Percentiles rank a stretch among this genome's conserved stretches.
phyloP scores from a whole-genome alignment of 306 rosid genomes.

The Mucuna pruriens region DNA sequence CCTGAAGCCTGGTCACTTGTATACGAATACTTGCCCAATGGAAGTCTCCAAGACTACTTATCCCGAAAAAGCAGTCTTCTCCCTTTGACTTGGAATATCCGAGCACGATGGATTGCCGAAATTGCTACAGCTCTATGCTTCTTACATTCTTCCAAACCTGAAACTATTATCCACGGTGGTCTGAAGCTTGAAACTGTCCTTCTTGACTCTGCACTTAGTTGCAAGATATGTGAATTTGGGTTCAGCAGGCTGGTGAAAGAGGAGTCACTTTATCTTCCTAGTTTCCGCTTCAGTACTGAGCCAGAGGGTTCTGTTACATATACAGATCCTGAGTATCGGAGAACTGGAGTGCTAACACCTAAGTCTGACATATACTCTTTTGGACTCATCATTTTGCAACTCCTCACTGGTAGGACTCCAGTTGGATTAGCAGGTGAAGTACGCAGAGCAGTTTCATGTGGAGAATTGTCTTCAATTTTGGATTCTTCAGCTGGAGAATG shows the following conservation, averaged over 20 bases:
- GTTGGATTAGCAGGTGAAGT: constrained; percentile 63
- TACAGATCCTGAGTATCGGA: constrained; percentile 76
- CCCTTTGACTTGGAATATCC: constrained; percentile 64
- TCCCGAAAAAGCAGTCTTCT: constrained; percentile 50
- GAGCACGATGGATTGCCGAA: constrained; percentile 67
- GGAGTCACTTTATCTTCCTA: constrained; percentile 58
- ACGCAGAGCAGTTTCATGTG: constrained; percentile 61
- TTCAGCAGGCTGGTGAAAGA: constrained; percentile 71
- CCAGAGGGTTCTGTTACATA: constrained; percentile 68
- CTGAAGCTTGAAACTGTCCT: constrained; percentile 65
- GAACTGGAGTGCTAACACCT: constrained; percentile 65
- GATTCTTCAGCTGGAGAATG: constrained; percentile 80
- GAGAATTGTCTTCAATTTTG: constrained; percentile 54
- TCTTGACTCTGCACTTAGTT: constrained; percentile 62
- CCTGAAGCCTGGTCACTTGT: constrained; percentile 80
- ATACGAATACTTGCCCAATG: constrained; percentile 74
- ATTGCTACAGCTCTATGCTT: constrained; percentile 77
- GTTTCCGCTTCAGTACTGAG: constrained; percentile 53
- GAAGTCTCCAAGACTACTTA: constrained; percentile 66
- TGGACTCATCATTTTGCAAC: constrained; percentile 78
- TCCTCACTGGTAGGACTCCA: constrained; percentile 68
- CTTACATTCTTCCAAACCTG: constrained; percentile 82
- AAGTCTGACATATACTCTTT: constrained; percentile 80
- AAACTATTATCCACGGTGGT: constrained; percentile 73
- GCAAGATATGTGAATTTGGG: constrained; percentile 86